Evolutionary conservation across 2,329 filamentous ascomycete genomes (phyloP).

Genomic region (Fusarium liriodendri): DNA sequence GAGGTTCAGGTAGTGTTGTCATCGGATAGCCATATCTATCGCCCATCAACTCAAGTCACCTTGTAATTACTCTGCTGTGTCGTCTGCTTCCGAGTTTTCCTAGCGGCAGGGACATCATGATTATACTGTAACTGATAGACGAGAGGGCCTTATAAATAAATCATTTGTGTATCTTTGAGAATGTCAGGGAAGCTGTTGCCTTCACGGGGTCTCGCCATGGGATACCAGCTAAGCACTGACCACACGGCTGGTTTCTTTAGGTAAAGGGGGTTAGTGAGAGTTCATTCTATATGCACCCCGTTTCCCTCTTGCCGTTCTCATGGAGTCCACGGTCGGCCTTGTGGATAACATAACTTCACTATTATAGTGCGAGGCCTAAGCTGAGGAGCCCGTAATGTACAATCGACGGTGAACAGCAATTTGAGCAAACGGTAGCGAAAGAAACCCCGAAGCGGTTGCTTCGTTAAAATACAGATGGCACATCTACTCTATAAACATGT

Average conservation of each 20-base stretch:
- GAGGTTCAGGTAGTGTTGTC: not conserved
- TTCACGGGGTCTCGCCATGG: not conserved
- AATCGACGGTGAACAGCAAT: not conserved
- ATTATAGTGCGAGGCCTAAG: not conserved
- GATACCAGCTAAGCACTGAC: not conserved
- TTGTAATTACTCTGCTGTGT: not conserved
- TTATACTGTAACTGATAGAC: not conserved
- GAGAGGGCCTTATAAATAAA: not conserved
- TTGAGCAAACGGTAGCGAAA: not conserved
- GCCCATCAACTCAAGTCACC: not conserved
- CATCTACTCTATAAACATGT: not conserved
- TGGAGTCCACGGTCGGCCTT: not conserved
- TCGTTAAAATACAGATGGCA: not conserved
- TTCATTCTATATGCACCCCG: not conserved
- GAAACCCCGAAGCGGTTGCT: not conserved
- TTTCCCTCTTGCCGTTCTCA: not conserved
- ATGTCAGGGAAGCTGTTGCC: not conserved
- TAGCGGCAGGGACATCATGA: not conserved
- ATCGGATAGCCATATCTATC: not conserved
- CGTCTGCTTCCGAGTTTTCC: not conserved
- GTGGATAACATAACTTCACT: not conserved
- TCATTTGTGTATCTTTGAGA: not conserved
- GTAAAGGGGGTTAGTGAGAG: too few relatives aligned
- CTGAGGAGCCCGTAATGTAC: not conserved
- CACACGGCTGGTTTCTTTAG: not conserved